phyloP scores from a whole-genome alignment of 352 stramenopile species.

The Phytophthora quininea region DNA sequence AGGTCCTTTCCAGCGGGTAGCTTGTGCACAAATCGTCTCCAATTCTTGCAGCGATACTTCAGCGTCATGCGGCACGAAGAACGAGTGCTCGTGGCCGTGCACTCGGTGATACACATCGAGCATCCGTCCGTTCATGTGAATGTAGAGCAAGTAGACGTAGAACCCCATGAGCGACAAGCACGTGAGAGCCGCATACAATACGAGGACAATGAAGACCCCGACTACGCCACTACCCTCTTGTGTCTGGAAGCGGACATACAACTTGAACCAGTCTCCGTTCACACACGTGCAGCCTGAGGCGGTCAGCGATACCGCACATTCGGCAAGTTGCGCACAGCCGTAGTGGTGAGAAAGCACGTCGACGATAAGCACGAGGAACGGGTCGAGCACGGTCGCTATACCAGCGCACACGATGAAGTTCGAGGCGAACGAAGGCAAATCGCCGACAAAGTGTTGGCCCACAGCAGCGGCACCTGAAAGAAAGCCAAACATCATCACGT shows the following conservation, averaged over 20 bases:
- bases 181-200: constrained; percentile 76
- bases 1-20: constrained; percentile 66
- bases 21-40: constrained; percentile 60
- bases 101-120: constrained; percentile 87
- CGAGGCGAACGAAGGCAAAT: constrained; percentile 76
- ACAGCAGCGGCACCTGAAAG: constrained; percentile 48
- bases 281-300: constrained; percentile 60
- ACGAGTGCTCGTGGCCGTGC: constrained; percentile 66
- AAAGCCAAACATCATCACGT: constrained; percentile 55
- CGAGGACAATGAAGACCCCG: constrained; percentile 76
- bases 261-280: constrained; percentile 90
- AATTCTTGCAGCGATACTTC: constrained; percentile 85
- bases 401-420: constrained; percentile 83
- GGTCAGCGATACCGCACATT: constrained; percentile 50
- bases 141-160: constrained; percentile 83
- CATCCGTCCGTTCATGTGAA: constrained; percentile 92
- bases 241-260: constrained; percentile 79
- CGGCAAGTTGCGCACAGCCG: constrained; percentile 50
- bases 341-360: constrained; percentile 85
- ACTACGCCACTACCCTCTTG: constrained; percentile 82
- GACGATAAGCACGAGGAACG: constrained; percentile 79
- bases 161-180: constrained; percentile 58
- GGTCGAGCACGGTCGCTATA: constrained; percentile 79
- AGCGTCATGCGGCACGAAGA: constrained; percentile 91
- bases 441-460: constrained; percentile 54